phyloP scores from a whole-genome alignment of 495 filamentous ascomycete genomes.

The Daldinia childiae region DNA sequence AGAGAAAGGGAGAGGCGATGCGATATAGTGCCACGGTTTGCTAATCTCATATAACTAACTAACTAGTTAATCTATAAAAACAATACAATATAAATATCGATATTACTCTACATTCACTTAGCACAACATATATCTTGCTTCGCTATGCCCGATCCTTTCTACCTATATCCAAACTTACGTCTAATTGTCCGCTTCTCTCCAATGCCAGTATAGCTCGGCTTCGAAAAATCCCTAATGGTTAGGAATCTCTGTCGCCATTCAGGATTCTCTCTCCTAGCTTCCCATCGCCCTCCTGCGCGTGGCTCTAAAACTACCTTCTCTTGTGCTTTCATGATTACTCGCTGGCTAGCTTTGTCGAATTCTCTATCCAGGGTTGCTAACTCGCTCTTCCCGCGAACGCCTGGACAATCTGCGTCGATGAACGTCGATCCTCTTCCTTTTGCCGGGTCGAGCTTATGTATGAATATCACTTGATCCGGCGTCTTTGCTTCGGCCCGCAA shows the following conservation, averaged over 20 bases:
- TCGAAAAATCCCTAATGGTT: background rate
- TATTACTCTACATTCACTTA: background rate
- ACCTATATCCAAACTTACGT: background rate
- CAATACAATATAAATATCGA: background rate
- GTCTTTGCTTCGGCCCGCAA: constrained; percentile 31
- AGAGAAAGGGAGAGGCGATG: background rate
- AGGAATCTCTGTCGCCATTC: constrained; percentile 23
- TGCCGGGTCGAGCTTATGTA: constrained; percentile 17
- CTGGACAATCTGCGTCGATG: constrained; percentile 26
- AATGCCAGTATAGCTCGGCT: background rate
- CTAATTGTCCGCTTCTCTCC: background rate
- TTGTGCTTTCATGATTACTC: background rate
- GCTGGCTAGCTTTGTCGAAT: background rate
- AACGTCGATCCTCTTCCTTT: constrained; percentile 1
- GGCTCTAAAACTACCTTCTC: constrained; percentile 33
- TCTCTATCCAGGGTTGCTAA: constrained; percentile 6
- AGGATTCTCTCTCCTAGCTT: background rate
- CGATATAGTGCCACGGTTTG: background rate
- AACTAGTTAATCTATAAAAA: background rate
- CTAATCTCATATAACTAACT: background rate
- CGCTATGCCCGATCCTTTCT: background rate
- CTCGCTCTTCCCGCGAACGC: constrained; percentile 35
- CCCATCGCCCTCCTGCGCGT: constrained; percentile 6
- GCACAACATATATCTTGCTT: background rate
- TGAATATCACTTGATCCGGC: constrained; percentile 43